Conservation (phyloP, 352 stramenopile genomes). For the Globisporangium cystogenes region DNA sequence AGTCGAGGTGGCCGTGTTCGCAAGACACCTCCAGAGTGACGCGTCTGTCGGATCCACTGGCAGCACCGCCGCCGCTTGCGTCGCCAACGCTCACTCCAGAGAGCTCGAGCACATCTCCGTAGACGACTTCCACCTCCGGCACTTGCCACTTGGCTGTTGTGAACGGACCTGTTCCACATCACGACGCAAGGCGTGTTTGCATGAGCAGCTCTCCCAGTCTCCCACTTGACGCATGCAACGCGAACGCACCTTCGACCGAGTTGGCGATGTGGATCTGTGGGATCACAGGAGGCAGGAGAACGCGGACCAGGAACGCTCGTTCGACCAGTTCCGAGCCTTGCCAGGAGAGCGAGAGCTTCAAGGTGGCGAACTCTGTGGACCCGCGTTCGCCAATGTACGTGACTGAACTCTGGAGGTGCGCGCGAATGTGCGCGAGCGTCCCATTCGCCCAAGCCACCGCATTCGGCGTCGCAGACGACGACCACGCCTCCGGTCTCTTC, state of each 20-base stretch:
- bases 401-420: conserved; percentile 3
- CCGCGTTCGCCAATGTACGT: conserved; percentile 1
- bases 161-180: conserved; percentile 9
- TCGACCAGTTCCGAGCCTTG: conserved; percentile 1
- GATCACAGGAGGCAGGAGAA: conserved; percentile 2
- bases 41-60: not conserved
- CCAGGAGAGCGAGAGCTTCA: conserved; percentile 7
- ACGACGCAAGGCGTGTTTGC: too few relatives aligned
- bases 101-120: conserved; percentile 6
- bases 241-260: conserved; percentile 20
- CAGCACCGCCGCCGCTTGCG: conserved; percentile 3
- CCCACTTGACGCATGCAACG: not conserved
- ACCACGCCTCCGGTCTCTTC: not conserved
- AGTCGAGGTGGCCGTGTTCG: conserved; percentile 8
- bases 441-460: conserved; percentile 20
- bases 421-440: conserved; percentile 14
- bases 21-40: conserved; percentile 11
- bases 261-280: conserved; percentile 14
- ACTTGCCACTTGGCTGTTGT: conserved; percentile 16
- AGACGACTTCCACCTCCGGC: conserved; percentile 5
- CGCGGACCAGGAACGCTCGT: conserved; percentile 6
- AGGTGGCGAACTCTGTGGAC: conserved; percentile 4
- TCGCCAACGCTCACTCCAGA: conserved; percentile 11
- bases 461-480: too few relatives aligned
- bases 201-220: not conserved